Base-by-base conservation (phyloP, 129 eudicot genomes). In the Lonicera japonica region DNA sequence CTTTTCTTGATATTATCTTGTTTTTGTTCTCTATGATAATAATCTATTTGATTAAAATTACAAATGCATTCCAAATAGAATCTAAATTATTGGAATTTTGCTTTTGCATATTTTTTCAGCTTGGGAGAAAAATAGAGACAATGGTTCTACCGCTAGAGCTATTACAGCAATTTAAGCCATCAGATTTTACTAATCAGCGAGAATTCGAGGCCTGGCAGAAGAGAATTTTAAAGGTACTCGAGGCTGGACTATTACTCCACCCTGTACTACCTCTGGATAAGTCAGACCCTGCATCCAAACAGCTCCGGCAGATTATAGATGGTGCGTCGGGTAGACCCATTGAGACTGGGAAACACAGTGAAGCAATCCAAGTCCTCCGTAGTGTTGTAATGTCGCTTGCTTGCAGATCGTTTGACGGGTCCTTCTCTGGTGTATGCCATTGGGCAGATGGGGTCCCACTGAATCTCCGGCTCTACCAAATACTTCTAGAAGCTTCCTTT, bases 401-500 rank as follows among this genome's bases (percentile, higher is more conserved):
- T 57, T 78, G 75, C 74, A 78, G 96, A 61, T 77, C 96, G 59
- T 75, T 58, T 65, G 90, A 82, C 25, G 90, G 86, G 58, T 75
- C 74, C 40, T 56, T 53, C 53, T 74, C 90, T 5, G 85, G 76
- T 63, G 56, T 29, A 9, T 89, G 97, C 73, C 97, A 89, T 68
- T 89, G 97, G 97, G 97, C 95, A 29, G 97, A 89, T 78, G 97
- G 95, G 46, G 40, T 74, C 40, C 97, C 97, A 2, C 63, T 89
- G 72, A 89, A 83, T 77, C 81, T 89, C 21, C 79, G 78, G 21
- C 82, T 89, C n/a, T 89, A 89, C 56, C 83, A 75, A 61, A 75
- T 77, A 56, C 86, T 89, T 54, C 73, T 89, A 15, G 95, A 89
- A 74, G 82, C 95, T 62, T 88, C 88, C 77, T 89, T 89, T 69